Evolutionary conservation across 768 basidiomycete species (phyloP), one percentile per base, ranked within the genome.

Genomic region (Suillus cothurnatus): DNA sequence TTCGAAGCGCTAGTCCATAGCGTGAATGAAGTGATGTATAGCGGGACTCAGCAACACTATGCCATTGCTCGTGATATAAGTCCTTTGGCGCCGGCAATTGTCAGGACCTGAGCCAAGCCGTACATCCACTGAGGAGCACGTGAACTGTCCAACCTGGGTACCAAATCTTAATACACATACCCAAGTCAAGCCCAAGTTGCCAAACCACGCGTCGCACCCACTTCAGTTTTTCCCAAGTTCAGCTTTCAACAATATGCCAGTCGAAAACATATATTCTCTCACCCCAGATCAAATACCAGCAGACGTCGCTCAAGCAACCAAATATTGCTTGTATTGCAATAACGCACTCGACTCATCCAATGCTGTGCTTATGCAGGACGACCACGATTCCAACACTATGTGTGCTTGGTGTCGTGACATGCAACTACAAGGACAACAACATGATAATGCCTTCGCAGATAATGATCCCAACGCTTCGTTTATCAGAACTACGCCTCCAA

Each of bases 391-490:
- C 19, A 70, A 69, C 66, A 73, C 75, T 66, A 81, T 87, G 62
- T 88, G 86, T 68, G 75, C 77, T 17, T 72, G 79, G 57, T 88
- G 86, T 77, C 81, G 81, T 39, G 79, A 80, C 43, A 79, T 76
- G 64, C 68, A 50, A 17, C 31, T 31, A 36, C 47, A 49, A 17
- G 14, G 41, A 8, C 45, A 34, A 34, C 47, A 56, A n/a, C 55
- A 64, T 11, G 39, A 60, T 34, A 53, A 68, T 23, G 56, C 65
- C 38, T 68, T 69, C 59, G 38, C 71, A 34, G 69, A 72, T 66
- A 70, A 71, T 66, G 79, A 80, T 66, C 63, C 73, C 19, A 73
- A 76, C 62, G 69, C 70, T 50, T 71, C 74, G 58, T 66, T 72
- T 68, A 70, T 67, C 62, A 75, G 69, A 32, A 74, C 62, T 23